Conservation (phyloP, 495 filamentous ascomycete genomes). For the Usnea hakonensis region DNA sequence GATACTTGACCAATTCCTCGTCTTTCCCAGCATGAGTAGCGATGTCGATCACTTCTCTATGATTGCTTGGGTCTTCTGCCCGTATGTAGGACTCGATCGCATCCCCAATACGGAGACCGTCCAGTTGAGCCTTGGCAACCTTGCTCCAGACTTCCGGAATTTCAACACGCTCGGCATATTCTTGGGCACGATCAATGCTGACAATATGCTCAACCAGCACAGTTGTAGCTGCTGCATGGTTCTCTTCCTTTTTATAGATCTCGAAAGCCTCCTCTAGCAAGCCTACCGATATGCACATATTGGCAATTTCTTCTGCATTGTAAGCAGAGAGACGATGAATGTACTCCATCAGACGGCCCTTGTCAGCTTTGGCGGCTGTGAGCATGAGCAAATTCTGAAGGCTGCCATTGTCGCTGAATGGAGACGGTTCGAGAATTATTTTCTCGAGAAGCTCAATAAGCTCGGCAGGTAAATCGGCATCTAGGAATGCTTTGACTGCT, state of each 20-base stretch:
- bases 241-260: conserved; percentile 95
- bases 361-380: conserved; percentile 94
- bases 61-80: conserved; percentile 87
- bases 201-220: conserved; percentile 96
- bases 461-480: conserved; percentile 82
- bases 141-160: conserved; percentile 97
- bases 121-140: conserved; percentile 96
- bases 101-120: conserved; percentile 88
- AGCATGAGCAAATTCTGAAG: conserved; percentile 96
- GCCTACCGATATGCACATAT: conserved; percentile 88
- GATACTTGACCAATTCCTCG: conserved; percentile 93
- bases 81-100: conserved; percentile 96
- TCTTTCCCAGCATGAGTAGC: conserved; percentile 95
- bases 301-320: conserved; percentile 84
- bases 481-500: conserved; percentile 88
- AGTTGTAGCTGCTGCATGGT: conserved; percentile 76
- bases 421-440: conserved; percentile 95
- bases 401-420: conserved; percentile 93
- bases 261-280: conserved; percentile 97
- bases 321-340: conserved; percentile 86
- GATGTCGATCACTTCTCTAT: conserved; percentile 90
- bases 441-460: conserved; percentile 98
- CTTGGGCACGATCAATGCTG: conserved; percentile 95
- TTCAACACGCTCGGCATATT: conserved; percentile 94
- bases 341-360: conserved; percentile 92